These are phyloP conservation scores for Kodamaea sp. DNA, from an alignment of 1,139 yeast genomes.

Conservation along the genomic window DNA sequence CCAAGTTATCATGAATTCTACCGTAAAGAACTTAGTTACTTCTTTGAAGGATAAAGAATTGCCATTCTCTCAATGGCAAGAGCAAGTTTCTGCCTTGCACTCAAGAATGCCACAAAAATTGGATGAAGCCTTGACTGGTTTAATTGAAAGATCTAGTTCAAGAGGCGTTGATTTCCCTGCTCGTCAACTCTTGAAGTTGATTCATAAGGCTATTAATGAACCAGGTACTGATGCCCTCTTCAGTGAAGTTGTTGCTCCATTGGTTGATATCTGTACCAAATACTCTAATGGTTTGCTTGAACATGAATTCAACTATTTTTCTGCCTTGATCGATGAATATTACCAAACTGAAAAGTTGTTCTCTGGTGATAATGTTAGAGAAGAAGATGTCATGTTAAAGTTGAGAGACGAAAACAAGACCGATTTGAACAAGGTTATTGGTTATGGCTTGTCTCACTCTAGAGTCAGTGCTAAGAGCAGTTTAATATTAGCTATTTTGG, in stretches of 20 bases:
- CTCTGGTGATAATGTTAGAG: conserved; percentile 69
- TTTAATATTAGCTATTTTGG: conserved; percentile 78
- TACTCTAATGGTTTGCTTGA: conserved; percentile 75
- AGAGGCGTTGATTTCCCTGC: conserved; percentile 91
- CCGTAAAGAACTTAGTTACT: conserved; percentile 67
- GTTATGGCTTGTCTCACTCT: conserved; percentile 79
- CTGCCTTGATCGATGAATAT: conserved; percentile 65
- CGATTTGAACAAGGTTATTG: conserved; percentile 69
- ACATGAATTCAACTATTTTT: conserved; percentile 78
- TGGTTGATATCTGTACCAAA: conserved; percentile 63
- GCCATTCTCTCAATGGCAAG: conserved; percentile 91
- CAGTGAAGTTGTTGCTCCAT: conserved; percentile 63
- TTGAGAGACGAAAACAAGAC: conserved; percentile 85
- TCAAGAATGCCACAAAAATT: conserved; percentile 80
- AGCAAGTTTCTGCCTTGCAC: conserved; percentile 84
- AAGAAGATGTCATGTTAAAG: conserved; percentile 79
- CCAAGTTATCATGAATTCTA: conserved; percentile 85
- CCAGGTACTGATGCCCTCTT: conserved; percentile 50
- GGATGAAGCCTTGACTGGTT: conserved; percentile 60
- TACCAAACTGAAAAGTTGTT: conserved; percentile 74
- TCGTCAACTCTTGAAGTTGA: conserved; percentile 63
- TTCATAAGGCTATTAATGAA: conserved; percentile 53
- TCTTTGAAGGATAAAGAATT: conserved; percentile 74
- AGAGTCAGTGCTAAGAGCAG: conserved; percentile 92
- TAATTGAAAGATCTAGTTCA: conserved; percentile 63